phyloP scores from a whole-genome alignment of 768 basidiomycete genomes.

The Rhizopogon rudus region DNA sequence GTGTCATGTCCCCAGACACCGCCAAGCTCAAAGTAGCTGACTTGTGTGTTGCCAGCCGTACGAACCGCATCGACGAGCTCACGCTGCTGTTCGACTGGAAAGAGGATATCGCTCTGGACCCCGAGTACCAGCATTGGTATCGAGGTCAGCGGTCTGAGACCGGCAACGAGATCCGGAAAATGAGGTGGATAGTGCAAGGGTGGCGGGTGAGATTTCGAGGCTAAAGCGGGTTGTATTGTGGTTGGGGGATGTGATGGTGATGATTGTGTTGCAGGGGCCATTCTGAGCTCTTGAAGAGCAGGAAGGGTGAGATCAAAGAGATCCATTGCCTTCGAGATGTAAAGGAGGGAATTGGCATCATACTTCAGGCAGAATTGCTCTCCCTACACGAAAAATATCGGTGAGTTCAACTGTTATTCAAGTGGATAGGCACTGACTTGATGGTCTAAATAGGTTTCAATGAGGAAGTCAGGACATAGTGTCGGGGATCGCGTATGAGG shows the following conservation, averaged over 20 bases:
- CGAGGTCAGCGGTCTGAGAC: constrained; percentile 66
- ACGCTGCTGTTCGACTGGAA: constrained; percentile 95
- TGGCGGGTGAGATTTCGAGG: constrained; percentile 68
- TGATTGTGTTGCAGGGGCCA: constrained; percentile 31
- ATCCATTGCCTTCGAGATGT: constrained; percentile 99
- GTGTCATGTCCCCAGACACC: constrained; percentile 99
- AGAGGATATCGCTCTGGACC: constrained; percentile 94
- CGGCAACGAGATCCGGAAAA: constrained; percentile 70
- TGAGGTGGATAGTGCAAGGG: constrained; percentile 71
- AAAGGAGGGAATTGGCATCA: constrained; percentile 98
- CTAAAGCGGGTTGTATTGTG: constrained; percentile 32
- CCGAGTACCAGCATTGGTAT: constrained; percentile 87
- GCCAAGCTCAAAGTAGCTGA: constrained; percentile 95
- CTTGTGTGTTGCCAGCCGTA: constrained; percentile 81
- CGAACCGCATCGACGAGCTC: constrained; percentile 91
- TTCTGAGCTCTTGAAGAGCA: constrained; percentile 63
- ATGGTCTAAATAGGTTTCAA: constrained; percentile 98
- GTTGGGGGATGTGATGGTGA: constrained; percentile 8
- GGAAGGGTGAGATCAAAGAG: constrained; percentile 91
- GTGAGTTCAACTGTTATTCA: constrained; percentile 1
- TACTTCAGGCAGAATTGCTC: constrained; percentile 98
- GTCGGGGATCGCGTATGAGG: constrained; percentile 45
- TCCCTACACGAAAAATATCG: constrained; percentile 43
- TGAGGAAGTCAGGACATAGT: constrained; percentile 94
- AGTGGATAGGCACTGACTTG: constrained; percentile 36